These are phyloP conservation scores for Hypoxylon fuscum DNA, from an alignment of 495 filamentous ascomycete genomes.

Conservation along the genomic window DNA sequence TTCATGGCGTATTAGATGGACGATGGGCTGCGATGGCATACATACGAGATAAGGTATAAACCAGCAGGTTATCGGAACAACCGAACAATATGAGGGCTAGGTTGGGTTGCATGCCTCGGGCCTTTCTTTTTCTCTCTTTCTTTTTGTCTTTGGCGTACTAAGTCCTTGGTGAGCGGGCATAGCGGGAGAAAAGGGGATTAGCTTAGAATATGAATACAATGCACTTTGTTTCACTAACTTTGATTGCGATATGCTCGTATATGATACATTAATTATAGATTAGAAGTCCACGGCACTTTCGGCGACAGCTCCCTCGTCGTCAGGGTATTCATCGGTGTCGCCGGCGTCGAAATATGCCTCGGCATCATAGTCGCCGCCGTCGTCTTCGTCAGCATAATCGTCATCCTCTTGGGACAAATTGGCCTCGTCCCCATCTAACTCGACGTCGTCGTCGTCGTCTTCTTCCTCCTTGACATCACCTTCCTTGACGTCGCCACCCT, in stretches of 20 bases:
- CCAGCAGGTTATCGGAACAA: no score
- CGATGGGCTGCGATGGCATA: no score
- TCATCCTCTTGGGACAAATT: constrained; percentile 53
- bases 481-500: constrained; percentile 49
- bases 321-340: constrained; percentile 56
- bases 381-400: constrained; percentile 53
- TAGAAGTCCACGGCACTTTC: constrained; percentile 49
- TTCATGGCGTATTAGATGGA: no score
- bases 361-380: constrained; percentile 64
- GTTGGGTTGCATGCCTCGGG: not conserved
- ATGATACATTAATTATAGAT: no score
- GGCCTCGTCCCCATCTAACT: constrained; percentile 55
- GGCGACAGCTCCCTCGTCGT: constrained; percentile 56
- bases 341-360: constrained; percentile 64
- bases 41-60: no score
- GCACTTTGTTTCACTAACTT: not conserved
- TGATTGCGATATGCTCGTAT: not conserved
- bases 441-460: constrained; percentile 54
- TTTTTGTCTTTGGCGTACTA: not conserved
- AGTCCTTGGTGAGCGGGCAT: not conserved
- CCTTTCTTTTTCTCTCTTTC: not conserved
- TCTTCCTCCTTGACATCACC: constrained; percentile 50
- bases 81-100: no score
- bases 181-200: not conserved
- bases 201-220: not conserved